Evolutionary conservation across 768 basidiomycete species (phyloP).

Genomic region (Suillus sp.): DNA sequence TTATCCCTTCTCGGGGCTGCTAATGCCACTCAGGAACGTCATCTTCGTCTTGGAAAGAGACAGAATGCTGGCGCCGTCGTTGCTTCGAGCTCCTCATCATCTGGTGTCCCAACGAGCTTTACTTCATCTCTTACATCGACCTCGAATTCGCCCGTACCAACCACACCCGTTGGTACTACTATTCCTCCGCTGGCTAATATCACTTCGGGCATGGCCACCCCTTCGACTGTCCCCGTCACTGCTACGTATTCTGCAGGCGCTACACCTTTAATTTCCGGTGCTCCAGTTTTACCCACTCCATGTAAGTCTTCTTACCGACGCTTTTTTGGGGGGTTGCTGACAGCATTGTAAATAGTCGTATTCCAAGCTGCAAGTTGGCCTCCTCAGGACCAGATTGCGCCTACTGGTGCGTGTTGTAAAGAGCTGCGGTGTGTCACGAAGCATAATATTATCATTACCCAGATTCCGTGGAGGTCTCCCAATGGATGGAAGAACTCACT

Average conservation of each 20-base stretch:
- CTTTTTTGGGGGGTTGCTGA: constrained; percentile 6
- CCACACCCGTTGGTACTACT: constrained; percentile 40
- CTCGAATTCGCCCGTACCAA: constrained; percentile 25
- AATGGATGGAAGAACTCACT: constrained; percentile 78
- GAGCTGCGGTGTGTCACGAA: background rate
- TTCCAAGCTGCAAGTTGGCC: constrained; percentile 60
- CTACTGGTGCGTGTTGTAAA: constrained; percentile 48
- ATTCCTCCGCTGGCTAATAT: constrained; percentile 63
- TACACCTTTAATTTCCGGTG: constrained; percentile 63
- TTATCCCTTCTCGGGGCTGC: constrained; percentile 42
- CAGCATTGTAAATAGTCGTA: constrained; percentile 40
- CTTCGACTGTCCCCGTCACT: constrained; percentile 48
- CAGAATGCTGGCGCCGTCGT: constrained; percentile 24
- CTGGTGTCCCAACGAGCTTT: constrained; percentile 2
- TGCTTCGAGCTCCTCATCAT: background rate
- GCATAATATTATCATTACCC: constrained; percentile 3
- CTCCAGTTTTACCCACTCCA: constrained; percentile 62
- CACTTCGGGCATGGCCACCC: constrained; percentile 63
- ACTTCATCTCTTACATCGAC: constrained; percentile 16
- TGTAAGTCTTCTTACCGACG: constrained; percentile 38
- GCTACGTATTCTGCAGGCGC: constrained; percentile 62
- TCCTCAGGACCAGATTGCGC: constrained; percentile 56
- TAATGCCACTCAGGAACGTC: constrained; percentile 40
- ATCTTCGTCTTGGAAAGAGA: constrained; percentile 42
- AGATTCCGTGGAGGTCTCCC: constrained; percentile 63